Conservation (phyloP, 2,329 filamentous ascomycete species). For the Claviceps capensis region DNA sequence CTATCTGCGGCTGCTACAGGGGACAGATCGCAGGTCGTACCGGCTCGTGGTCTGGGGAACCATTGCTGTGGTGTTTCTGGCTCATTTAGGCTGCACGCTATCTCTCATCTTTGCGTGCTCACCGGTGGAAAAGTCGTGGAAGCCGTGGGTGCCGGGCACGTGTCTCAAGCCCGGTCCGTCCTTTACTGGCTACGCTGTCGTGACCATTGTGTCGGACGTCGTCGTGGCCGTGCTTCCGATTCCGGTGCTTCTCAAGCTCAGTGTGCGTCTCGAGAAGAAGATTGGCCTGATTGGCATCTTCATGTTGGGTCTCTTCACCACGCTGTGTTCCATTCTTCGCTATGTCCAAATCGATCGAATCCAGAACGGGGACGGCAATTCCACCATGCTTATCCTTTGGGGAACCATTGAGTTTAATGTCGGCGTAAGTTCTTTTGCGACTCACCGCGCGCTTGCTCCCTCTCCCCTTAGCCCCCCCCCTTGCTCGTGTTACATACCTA, state of each 20-base stretch:
- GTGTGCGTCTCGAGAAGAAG: conserved; percentile 34
- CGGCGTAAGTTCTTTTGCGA: conserved; percentile 26
- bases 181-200: conserved; percentile 36
- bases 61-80: conserved; percentile 28
- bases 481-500: no score
- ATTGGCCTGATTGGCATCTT: conserved; percentile 37
- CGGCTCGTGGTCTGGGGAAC: conserved; percentile 29
- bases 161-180: conserved; percentile 33
- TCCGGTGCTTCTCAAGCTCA: conserved; percentile 33
- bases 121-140: conserved; percentile 35
- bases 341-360: conserved; percentile 37
- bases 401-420: conserved; percentile 44
- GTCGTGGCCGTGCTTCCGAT: conserved; percentile 36
- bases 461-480: not conserved
- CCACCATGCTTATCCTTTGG: conserved; percentile 42
- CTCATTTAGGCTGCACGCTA: conserved; percentile 34
- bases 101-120: conserved; percentile 36
- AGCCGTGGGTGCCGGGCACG: conserved; percentile 22
- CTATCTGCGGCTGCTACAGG: conserved; percentile 35
- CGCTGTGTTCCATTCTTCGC: conserved; percentile 38
- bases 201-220: conserved; percentile 38
- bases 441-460: not conserved
- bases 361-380: conserved; percentile 36
- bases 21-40: conserved; percentile 31
- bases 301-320: conserved; percentile 39